These are phyloP conservation scores for Aspergillus puulaauensis DNA, from an alignment of 2,329 filamentous ascomycete species.

Conservation along the genomic window DNA sequence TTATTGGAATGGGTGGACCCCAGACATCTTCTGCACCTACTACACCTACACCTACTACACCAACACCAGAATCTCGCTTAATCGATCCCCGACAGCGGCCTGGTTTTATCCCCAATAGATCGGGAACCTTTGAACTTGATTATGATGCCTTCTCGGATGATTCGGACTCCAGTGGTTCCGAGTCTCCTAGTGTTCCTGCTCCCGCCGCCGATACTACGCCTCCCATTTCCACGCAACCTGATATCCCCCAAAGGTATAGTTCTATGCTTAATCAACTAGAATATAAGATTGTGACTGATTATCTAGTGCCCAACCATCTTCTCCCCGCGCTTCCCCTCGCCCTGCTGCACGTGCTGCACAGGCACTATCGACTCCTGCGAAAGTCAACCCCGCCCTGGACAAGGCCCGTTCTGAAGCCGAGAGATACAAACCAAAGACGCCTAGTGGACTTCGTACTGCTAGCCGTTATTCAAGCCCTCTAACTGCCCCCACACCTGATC, in stretches of 20 bases:
- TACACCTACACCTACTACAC: slow-evolving; percentile 18
- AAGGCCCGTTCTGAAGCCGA: slow-evolving; percentile 38
- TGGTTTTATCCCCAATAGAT: slow-evolving; percentile 25
- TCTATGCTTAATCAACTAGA: neutral
- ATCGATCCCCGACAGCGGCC: slow-evolving; percentile 12
- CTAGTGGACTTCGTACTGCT: slow-evolving; percentile 42
- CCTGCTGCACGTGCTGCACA: slow-evolving; percentile 14
- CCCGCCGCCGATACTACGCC: slow-evolving; percentile 7
- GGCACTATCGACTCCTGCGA: slow-evolving; percentile 20
- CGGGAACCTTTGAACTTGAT: slow-evolving; percentile 30
- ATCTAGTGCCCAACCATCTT: slow-evolving; percentile 9
- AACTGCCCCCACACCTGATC: slow-evolving; percentile 16
- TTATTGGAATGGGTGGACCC: slow-evolving; percentile 20
- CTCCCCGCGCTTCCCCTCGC: slow-evolving; percentile 15
- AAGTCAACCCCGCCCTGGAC: slow-evolving; percentile 32
- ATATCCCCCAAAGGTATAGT: slow-evolving; percentile 15
- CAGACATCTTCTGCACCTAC: slow-evolving; percentile 14
- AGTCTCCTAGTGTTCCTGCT: slow-evolving; percentile 11
- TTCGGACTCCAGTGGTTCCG: slow-evolving; percentile 15
- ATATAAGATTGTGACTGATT: slow-evolving; percentile 6
- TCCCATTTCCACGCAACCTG: slow-evolving; percentile 5
- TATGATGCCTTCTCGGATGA: slow-evolving; percentile 31
- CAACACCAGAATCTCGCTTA: slow-evolving; percentile 5
- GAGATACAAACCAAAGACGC: slow-evolving; percentile 44
- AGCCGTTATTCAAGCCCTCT: slow-evolving; percentile 27